Percentiles rank a stretch among this genome's conserved stretches.
These are phyloP conservation scores for Apodospora peruviana DNA, from an alignment of 495 filamentous ascomycete species.

Conservation along the genomic window DNA sequence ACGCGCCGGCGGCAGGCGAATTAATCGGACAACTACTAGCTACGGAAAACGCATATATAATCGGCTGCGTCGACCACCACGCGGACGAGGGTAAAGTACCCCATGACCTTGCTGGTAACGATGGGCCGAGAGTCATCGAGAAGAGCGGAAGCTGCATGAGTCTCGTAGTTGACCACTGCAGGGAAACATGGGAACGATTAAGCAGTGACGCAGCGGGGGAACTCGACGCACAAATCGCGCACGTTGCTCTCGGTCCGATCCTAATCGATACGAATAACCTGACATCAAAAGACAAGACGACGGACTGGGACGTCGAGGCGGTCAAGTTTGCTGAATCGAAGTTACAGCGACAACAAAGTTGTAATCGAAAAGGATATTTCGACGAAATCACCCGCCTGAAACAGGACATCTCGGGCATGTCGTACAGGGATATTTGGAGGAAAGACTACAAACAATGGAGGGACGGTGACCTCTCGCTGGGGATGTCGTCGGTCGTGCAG, in stretches of 20 bases:
- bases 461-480: conserved; percentile 55
- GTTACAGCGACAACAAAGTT: conserved; percentile 25
- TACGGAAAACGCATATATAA: conserved; percentile 36
- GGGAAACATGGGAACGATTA: conserved; percentile 48
- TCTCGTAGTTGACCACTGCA: conserved; percentile 62
- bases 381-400: conserved; percentile 61
- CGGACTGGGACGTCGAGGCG: conserved; percentile 59
- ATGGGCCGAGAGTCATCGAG: conserved; percentile 57
- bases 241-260: conserved; percentile 72
- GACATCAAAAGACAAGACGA: conserved; percentile 63
- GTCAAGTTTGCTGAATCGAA: conserved; percentile 57
- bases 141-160: conserved; percentile 76
- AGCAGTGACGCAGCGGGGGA: conserved; percentile 8
- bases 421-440: conserved; percentile 66
- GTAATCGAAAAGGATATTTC: conserved; percentile 57
- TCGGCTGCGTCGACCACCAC: conserved; percentile 91
- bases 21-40: conserved; percentile 33
- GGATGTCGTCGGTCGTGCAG: conserved; percentile 70
- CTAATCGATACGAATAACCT: conserved; percentile 83
- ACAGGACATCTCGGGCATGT: conserved; percentile 60
- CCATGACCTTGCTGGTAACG: conserved; percentile 16
- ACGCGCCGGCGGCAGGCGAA: conserved; percentile 59
- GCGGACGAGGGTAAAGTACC: conserved; percentile 68
- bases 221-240: conserved; percentile 55
- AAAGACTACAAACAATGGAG: conserved; percentile 94